These are phyloP conservation scores for Aphanomyces euteiches DNA, from an alignment of 352 stramenopile species.

Conservation along the genomic window DNA sequence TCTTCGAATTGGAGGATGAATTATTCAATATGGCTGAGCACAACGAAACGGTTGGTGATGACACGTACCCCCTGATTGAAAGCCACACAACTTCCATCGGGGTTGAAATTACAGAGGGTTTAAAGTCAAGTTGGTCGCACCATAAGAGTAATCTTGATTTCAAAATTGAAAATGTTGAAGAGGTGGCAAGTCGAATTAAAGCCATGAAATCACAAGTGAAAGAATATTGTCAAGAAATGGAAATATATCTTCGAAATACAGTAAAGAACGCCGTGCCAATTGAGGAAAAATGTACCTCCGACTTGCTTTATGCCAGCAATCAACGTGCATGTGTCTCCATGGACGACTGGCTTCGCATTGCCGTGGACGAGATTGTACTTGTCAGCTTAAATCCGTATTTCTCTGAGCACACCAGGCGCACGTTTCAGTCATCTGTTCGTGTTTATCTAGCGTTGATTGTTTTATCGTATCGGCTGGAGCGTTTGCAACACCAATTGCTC, in stretches of 20 bases:
- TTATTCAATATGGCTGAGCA: too few species aligned
- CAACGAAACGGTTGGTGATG: too few species aligned
- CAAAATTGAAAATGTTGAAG: too few species aligned
- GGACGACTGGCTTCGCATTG: background rate
- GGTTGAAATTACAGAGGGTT: background rate
- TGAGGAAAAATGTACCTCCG: background rate
- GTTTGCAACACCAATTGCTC: constrained; percentile 5
- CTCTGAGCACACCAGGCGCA: background rate
- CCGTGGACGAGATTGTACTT: background rate
- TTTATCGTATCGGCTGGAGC: background rate
- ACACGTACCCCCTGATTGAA: background rate
- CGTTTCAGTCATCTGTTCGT: background rate
- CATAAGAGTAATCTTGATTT: background rate
- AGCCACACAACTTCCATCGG: background rate
- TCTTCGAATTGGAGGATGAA: too few species aligned
- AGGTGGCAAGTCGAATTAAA: too few species aligned
- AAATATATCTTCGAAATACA: too few species aligned
- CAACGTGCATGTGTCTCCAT: background rate
- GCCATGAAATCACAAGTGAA: too few species aligned
- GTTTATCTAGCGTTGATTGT: constrained; percentile 2
- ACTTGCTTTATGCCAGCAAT: background rate
- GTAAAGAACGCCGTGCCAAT: too few species aligned
- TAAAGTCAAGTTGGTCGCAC: constrained; percentile 1
- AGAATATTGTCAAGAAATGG: too few species aligned
- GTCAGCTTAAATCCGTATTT: background rate